These are phyloP conservation scores for Aspergillus sp. DNA, from an alignment of 2,329 filamentous ascomycete genomes.

Conservation along the genomic window DNA sequence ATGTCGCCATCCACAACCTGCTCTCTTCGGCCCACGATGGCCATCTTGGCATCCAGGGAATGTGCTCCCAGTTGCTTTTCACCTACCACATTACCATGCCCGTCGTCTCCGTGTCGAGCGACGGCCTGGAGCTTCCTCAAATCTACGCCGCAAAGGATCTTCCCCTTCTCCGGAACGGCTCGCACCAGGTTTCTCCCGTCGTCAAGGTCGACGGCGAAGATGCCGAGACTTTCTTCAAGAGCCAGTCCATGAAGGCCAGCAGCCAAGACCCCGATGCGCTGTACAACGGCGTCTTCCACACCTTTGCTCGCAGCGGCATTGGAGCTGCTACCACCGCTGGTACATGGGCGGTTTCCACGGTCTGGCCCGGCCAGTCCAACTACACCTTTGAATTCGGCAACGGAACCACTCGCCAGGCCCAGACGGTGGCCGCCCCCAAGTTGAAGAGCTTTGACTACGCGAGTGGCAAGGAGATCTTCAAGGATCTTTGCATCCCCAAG, in stretches of 20 bases:
- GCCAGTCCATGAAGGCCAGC: constrained; percentile 43
- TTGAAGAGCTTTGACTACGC: background rate
- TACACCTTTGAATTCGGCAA: constrained; percentile 10
- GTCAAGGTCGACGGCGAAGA: constrained; percentile 54
- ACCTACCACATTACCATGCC: constrained; percentile 36
- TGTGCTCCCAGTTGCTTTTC: constrained; percentile 38
- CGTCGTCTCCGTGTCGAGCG: constrained; percentile 57
- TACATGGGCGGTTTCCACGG: constrained; percentile 3
- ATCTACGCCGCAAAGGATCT: constrained; percentile 39
- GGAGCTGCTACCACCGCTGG: constrained; percentile 15
- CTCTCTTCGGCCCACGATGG: constrained; percentile 59
- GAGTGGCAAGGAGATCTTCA: background rate
- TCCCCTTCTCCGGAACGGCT: constrained; percentile 9
- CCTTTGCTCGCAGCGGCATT: background rate
- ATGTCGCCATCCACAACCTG: constrained; percentile 50
- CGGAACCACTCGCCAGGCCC: background rate
- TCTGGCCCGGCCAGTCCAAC: constrained; percentile 16
- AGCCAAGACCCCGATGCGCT: constrained; percentile 56
- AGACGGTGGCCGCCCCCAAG: background rate
- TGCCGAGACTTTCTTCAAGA: constrained; percentile 41
- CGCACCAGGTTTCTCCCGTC: constrained; percentile 44
- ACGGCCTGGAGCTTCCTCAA: constrained; percentile 56
- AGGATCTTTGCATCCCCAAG: background rate
- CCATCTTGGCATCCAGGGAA: constrained; percentile 38
- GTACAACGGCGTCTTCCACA: constrained; percentile 24